phyloP scores from a whole-genome alignment of 2,329 filamentous ascomycete genomes.

The Fusarium miscanthi region DNA sequence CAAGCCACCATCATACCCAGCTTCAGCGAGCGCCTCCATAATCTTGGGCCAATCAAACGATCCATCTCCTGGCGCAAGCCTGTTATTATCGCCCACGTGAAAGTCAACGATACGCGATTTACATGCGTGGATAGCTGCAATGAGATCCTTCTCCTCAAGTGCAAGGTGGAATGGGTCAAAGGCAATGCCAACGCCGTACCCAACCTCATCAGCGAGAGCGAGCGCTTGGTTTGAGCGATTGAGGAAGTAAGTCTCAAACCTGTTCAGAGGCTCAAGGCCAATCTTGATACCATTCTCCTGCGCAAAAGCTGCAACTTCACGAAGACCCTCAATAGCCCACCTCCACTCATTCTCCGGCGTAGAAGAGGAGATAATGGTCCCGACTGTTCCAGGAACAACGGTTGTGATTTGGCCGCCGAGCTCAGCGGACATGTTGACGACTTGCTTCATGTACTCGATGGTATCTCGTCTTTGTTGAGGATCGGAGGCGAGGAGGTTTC shows the following conservation, averaged over 20 bases:
- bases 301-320: conserved; percentile 26
- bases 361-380: conserved; percentile 20
- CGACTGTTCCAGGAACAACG: conserved; percentile 24
- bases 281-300: conserved; percentile 20
- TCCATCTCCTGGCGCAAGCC: conserved; percentile 31
- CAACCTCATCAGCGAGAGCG: conserved; percentile 32
- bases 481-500: conserved; percentile 29
- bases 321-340: conserved; percentile 31
- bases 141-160: conserved; percentile 29
- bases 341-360: conserved; percentile 32
- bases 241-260: conserved; percentile 41
- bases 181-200: conserved; percentile 16
- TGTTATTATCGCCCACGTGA: conserved; percentile 32
- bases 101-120: conserved; percentile 26
- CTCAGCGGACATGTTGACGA: conserved; percentile 25
- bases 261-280: conserved; percentile 35
- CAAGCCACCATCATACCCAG: conserved; percentile 22
- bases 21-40: conserved; percentile 13
- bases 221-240: conserved; percentile 36
- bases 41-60: conserved; percentile 30
- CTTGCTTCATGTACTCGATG: conserved; percentile 32
- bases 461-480: conserved; percentile 23
- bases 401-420: conserved; percentile 28
- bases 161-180: conserved; percentile 37
- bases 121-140: conserved; percentile 24